Conservation (phyloP, 176 grass and related monocot genomes). For the Stipa capillata region DNA sequence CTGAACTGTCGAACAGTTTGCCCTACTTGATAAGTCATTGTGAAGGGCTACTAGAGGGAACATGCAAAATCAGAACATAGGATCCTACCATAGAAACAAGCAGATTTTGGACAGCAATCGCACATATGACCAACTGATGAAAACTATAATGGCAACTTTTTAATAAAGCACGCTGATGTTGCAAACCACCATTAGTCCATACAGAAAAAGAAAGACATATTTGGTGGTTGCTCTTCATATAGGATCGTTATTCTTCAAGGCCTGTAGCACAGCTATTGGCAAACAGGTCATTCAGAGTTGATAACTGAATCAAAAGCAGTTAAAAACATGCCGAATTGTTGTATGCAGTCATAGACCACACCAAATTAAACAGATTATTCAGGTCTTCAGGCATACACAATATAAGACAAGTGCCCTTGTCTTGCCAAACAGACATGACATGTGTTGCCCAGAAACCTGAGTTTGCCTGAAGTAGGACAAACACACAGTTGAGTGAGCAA, state of each 20-base stretch:
- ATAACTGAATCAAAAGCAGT: background rate
- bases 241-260: background rate
- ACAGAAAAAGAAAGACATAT: slow-evolving; percentile 4
- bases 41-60: slow-evolving; percentile 6
- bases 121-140: slow-evolving; percentile 3
- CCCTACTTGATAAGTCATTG: slow-evolving; percentile 16
- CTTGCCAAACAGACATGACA: background rate
- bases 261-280: background rate
- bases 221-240: background rate
- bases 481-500: background rate
- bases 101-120: slow-evolving; percentile 7
- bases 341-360: background rate
- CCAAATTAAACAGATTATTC: background rate
- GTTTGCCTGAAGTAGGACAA: background rate
- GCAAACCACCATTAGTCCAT: slow-evolving; percentile 1
- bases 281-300: background rate
- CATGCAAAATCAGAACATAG: slow-evolving; percentile 11
- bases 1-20: slow-evolving; percentile 35
- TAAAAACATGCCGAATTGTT: background rate
- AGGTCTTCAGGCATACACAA: background rate
- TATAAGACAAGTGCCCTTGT: background rate
- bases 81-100: slow-evolving; percentile 19
- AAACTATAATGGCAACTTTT: slow-evolving; percentile 36
- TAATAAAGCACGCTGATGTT: slow-evolving; percentile 11
- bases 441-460: background rate